These are phyloP conservation scores for Pigoraptor vietnamica DNA, from an alignment of 78 protist genomes.

Conservation along the genomic window DNA sequence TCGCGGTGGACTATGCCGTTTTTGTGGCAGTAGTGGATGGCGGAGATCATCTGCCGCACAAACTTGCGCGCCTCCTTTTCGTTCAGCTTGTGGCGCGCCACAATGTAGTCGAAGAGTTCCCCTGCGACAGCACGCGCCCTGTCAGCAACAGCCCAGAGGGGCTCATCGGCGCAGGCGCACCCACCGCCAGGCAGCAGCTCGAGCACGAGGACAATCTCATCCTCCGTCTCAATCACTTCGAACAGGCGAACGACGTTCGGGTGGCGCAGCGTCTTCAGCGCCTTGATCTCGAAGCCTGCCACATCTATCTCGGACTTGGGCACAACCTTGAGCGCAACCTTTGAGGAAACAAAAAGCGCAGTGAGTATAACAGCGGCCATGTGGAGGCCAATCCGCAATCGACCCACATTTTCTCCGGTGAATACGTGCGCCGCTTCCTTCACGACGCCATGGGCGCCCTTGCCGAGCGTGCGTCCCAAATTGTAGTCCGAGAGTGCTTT, in stretches of 20 bases:
- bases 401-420: not conserved
- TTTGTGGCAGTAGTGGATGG: constrained; percentile 54
- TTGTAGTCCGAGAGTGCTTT: not conserved
- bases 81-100: not conserved
- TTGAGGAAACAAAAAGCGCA: not conserved
- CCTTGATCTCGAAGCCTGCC: not conserved
- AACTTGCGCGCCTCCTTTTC: constrained; percentile 46
- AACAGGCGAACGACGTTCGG: constrained; percentile 28
- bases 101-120: constrained; percentile 36
- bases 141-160: too few species aligned
- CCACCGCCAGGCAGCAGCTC: constrained; percentile 41
- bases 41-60: constrained; percentile 40
- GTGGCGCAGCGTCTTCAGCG: constrained; percentile 8
- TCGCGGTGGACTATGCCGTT: constrained; percentile 6
- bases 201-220: constrained; percentile 30
- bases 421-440: not conserved
- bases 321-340: not conserved
- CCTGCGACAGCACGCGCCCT: too few species aligned
- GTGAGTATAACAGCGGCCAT: not conserved
- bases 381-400: too few species aligned
- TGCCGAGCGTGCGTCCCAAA: not conserved
- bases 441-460: not conserved
- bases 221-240: constrained; percentile 42
- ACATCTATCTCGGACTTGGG: not conserved
- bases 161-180: not conserved